phyloP scores from a whole-genome alignment of 2,329 filamentous ascomycete species.

The Gremmenia infestans region DNA sequence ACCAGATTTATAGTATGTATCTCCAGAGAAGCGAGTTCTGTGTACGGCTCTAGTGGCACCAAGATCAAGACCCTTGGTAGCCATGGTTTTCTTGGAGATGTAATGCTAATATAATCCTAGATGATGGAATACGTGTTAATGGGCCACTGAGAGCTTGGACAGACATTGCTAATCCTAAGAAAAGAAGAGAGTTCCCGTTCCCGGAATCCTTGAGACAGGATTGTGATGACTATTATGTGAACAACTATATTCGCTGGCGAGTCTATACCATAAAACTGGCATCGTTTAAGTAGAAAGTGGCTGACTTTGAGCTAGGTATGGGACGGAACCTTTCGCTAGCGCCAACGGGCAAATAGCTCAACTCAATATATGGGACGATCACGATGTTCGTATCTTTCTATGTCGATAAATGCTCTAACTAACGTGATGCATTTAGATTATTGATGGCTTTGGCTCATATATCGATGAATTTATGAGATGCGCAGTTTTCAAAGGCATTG shows the following conservation, averaged over 20 bases:
- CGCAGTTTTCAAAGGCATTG: conserved; percentile 85
- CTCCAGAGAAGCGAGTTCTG: background rate
- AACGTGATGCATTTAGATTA: conserved; percentile 50
- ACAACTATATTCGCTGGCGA: conserved; percentile 77
- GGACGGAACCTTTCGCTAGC: conserved; percentile 74
- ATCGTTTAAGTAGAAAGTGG: conserved; percentile 31
- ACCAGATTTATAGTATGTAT: conserved; percentile 74
- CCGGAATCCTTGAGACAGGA: conserved; percentile 72
- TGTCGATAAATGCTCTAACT: conserved; percentile 64
- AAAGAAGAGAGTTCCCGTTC: conserved; percentile 75
- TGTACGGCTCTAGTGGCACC: background rate
- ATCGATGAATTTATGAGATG: conserved; percentile 90
- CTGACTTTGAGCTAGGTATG: conserved; percentile 61
- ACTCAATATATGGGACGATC: conserved; percentile 97
- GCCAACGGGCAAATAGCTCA: conserved; percentile 91
- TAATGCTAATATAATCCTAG: background rate
- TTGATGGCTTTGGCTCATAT: conserved; percentile 91
- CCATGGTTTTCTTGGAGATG: background rate
- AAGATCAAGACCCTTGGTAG: background rate
- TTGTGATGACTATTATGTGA: conserved; percentile 85
- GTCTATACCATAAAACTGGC: conserved; percentile 37
- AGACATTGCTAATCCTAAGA: conserved; percentile 73
- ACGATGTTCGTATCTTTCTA: conserved; percentile 63
- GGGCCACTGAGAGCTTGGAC: conserved; percentile 83
- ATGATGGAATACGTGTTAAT: conserved; percentile 81